Evolutionary conservation across 1,139 yeast species (phyloP).

Genomic region (Yamadazyma aaseri): DNA sequence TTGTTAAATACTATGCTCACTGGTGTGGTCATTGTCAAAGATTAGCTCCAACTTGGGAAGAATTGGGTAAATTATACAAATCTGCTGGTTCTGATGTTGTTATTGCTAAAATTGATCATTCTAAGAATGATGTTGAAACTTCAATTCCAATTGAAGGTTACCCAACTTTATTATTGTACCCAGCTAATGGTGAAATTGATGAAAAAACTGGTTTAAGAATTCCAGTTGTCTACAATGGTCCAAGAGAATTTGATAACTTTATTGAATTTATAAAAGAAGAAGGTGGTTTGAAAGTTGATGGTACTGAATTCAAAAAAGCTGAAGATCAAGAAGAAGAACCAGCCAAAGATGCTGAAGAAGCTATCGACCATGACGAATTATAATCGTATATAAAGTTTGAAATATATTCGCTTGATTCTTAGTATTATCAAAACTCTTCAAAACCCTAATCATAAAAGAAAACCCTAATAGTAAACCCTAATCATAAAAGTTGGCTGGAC

Average conservation of each 20-base stretch:
- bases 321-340: conserved; percentile 28
- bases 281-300: conserved; percentile 63
- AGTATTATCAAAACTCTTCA: conserved; percentile 1
- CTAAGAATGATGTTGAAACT: conserved; percentile 82
- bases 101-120: conserved; percentile 87
- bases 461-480: conserved; percentile 1
- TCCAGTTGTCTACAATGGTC: conserved; percentile 68
- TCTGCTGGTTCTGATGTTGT: conserved; percentile 53
- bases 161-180: conserved; percentile 90
- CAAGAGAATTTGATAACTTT: conserved; percentile 74
- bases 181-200: conserved; percentile 79
- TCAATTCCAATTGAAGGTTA: conserved; percentile 71
- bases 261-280: conserved; percentile 65
- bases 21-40: conserved; percentile 99
- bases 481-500: conserved; percentile 26
- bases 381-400: conserved; percentile 4
- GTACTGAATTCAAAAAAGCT: conserved; percentile 28
- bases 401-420: neutral
- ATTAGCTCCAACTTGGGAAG: conserved; percentile 89
- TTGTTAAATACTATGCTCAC: conserved; percentile 95
- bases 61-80: conserved; percentile 68
- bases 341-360: conserved; percentile 24
- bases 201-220: conserved; percentile 50
- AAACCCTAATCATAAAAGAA: neutral
- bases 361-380: conserved; percentile 42